Conservation (phyloP, 108 stramenopile species). For the Hondaea fermentalgiana region DNA sequence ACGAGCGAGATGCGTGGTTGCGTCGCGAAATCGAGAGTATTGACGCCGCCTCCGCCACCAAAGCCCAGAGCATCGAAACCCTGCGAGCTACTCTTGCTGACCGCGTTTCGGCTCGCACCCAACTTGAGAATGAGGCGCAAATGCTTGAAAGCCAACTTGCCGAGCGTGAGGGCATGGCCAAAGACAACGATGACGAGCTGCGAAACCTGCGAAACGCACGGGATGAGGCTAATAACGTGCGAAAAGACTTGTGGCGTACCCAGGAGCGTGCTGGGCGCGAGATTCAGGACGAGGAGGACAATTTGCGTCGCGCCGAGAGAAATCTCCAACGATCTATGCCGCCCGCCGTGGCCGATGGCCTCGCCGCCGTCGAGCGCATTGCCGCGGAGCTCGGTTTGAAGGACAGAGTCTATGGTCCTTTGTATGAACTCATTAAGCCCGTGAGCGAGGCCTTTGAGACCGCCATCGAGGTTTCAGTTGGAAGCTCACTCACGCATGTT, state of each 20-base stretch:
- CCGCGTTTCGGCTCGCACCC: not conserved
- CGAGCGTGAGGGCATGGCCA: conserved; percentile 37
- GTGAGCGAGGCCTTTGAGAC: conserved; percentile 68
- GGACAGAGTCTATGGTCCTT: conserved; percentile 69
- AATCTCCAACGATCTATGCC: conserved; percentile 74
- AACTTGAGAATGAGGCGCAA: conserved; percentile 32
- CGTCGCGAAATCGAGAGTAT: conserved; percentile 58
- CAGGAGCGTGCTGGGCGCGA: conserved; percentile 56
- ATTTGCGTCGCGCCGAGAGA: conserved; percentile 43
- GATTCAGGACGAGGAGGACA: conserved; percentile 59
- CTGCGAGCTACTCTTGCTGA: conserved; percentile 53
- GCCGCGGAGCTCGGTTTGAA: conserved; percentile 62
- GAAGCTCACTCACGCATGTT: conserved; percentile 87
- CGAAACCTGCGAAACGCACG: conserved; percentile 57
- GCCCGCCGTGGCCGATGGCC: conserved; percentile 66
- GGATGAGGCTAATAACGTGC: conserved; percentile 60
- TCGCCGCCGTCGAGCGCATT: conserved; percentile 64
- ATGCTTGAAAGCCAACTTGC: conserved; percentile 28
- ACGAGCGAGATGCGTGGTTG: conserved; percentile 69
- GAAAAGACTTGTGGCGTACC: conserved; percentile 63
- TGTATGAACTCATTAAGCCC: conserved; percentile 79
- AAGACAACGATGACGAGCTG: conserved; percentile 47
- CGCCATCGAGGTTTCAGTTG: conserved; percentile 86
- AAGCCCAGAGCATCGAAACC: conserved; percentile 47
- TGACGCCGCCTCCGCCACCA: conserved; percentile 49